Base-by-base conservation (phyloP, 768 basidiomycete species). In the Mycena galericulata region DNA sequence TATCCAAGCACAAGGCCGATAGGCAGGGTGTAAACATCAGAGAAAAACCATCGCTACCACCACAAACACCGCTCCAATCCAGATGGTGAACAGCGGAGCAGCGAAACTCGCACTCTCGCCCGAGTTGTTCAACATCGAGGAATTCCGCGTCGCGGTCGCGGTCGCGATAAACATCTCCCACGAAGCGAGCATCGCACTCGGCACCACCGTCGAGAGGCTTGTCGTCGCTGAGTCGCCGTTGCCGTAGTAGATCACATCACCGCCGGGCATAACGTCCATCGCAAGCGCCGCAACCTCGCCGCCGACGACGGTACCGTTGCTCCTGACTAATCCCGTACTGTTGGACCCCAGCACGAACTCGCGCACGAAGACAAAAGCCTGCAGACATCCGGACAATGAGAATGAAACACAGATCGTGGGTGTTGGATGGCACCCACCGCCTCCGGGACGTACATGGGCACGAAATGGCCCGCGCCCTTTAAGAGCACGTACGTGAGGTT, bases 341-440 rank as follows among this genome's bases (percentile, higher is more conserved):
- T 86, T 86, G 62, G 75, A 73, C 9, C 87, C 86, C 51, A 88
- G 75, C 50, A 88, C 75, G 63, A 87, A 88, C 40, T 88, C 85
- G 17, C 84, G 82, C 2, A 78, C 72, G 73, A 88, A 80, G 15
- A 76, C 76, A 71, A 84, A 77, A 15, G 80, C 84, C 86, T 87
- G 62, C 0, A 14, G 26, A 10, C n/a, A 8, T 41, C 17, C 2
- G n/a, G 12, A 17, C 36, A 4, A 65, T 18, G 11, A 27, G 47
- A 34, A 18, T 45, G 2, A 22, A 14, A 36, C 34, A 14, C 34
- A 14, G 6, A 14, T 14, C 34, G 14, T 14, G 34, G 6, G 34
- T 7, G 14, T 2, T 18, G 22, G 40, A 3, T 27, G 40, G 7
- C 7, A 66, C 70, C 38, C 18, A 69, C 69, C 22, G 61, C 65